phyloP scores from a whole-genome alignment of 176 grass and related monocot genomes.

The Tillandsia fasciculata region DNA sequence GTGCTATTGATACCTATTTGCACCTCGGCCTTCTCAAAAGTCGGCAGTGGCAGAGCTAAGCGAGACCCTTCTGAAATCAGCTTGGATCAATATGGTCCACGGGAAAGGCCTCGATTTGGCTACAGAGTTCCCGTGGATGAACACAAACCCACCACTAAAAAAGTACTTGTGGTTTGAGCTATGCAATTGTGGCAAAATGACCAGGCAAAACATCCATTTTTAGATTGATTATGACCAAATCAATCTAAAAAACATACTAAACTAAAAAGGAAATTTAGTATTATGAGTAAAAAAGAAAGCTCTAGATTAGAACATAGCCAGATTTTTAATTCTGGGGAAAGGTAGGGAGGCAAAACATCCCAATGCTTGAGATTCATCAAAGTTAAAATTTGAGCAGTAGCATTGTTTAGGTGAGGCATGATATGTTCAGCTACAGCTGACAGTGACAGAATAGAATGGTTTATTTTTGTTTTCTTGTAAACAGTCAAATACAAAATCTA shows the following conservation, averaged over 20 bases:
- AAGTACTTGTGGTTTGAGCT: slow-evolving; percentile 93
- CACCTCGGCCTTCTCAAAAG: slow-evolving; percentile 89
- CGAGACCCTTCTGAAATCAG: slow-evolving; percentile 70
- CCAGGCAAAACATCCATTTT: slow-evolving; percentile 3
- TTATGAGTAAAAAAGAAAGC: neutral
- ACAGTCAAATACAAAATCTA: too few species aligned
- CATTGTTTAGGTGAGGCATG: too few species aligned
- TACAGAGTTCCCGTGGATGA: slow-evolving; percentile 91
- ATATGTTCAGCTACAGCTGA: too few species aligned
- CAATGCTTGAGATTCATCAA: too few species aligned
- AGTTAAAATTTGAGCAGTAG: too few species aligned
- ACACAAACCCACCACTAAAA: slow-evolving; percentile 96
- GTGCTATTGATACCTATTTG: slow-evolving; percentile 52
- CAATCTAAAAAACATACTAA: slow-evolving; percentile 43
- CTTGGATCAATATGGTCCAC: slow-evolving; percentile 61
- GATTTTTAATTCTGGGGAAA: too few species aligned
- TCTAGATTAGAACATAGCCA: neutral
- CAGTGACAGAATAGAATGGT: too few species aligned
- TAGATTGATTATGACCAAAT: slow-evolving; percentile 70
- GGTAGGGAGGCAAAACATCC: too few species aligned
- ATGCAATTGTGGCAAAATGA: slow-evolving; percentile 83
- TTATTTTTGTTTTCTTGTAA: too few species aligned
- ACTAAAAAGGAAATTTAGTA: neutral
- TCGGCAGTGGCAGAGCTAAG: slow-evolving; percentile 73
- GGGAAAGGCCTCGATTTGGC: slow-evolving; percentile 89